Conservation (phyloP, 2,329 filamentous ascomycete genomes). For the Helotiales sp. region DNA sequence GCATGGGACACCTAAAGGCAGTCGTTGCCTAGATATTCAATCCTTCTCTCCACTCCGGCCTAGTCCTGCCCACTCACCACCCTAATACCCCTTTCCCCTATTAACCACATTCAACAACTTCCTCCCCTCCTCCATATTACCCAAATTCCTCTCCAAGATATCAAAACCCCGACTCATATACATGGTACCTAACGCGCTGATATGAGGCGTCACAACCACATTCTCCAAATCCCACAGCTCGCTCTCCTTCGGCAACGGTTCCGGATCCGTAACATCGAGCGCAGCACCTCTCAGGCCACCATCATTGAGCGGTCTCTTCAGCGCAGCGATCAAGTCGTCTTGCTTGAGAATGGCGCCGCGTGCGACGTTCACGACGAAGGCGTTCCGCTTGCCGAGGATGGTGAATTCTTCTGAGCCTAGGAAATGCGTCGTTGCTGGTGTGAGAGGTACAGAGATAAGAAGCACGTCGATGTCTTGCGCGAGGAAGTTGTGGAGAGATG, state of each 20-base stretch:
- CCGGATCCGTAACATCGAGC: constrained; percentile 71
- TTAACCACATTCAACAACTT: constrained; percentile 65
- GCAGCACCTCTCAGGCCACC: constrained; percentile 64
- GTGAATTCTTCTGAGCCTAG: constrained; percentile 49
- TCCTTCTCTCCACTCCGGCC: not conserved
- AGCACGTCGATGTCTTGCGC: constrained; percentile 46
- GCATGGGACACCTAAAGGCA: no score
- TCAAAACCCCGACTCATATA: constrained; percentile 63
- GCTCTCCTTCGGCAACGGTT: constrained; percentile 64
- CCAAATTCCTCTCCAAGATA: constrained; percentile 63
- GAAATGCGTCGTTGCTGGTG: constrained; percentile 43
- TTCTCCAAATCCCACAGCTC: constrained; percentile 68
- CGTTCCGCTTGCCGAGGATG: constrained; percentile 46
- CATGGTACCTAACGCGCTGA: constrained; percentile 58
- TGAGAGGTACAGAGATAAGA: constrained; percentile 46
- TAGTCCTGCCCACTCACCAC: no score
- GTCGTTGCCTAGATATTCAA: no score
- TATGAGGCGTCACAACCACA: constrained; percentile 67
- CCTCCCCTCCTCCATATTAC: constrained; percentile 55
- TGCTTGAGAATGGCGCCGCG: constrained; percentile 66
- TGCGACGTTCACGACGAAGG: constrained; percentile 67
- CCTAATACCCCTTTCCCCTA: constrained; percentile 67
- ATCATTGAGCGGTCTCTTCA: constrained; percentile 46
- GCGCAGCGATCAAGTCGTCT: constrained; percentile 59
- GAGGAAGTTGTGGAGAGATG: constrained; percentile 44